A percentile compares a stretch with the other conserved stretches of the same genome.
Evolutionary conservation across 768 basidiomycete species (phyloP).

Genomic region (Termitomyces eurrhizus): DNA sequence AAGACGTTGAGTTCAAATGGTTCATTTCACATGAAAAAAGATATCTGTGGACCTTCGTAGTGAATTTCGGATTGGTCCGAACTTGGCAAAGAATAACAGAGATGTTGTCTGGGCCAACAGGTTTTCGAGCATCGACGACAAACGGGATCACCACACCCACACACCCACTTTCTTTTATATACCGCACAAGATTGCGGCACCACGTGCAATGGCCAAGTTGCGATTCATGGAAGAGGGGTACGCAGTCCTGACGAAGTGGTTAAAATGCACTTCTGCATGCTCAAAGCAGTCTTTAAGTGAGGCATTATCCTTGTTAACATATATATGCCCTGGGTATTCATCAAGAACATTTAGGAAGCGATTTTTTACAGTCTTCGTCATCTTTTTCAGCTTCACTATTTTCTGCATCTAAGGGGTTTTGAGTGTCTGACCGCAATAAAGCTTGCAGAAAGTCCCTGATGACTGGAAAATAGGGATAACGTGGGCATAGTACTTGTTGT

Average conservation of each 20-base stretch:
- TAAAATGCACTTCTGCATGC: neutral
- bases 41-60: neutral
- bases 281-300: neutral
- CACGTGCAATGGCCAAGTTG: neutral
- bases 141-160: neutral
- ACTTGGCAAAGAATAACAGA: neutral
- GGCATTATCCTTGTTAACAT: neutral
- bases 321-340: neutral
- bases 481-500: no score
- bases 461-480: no score
- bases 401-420: neutral
- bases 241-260: no score
- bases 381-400: no score
- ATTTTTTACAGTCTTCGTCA: neutral
- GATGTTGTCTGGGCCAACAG: neutral
- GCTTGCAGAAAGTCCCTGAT: neutral
- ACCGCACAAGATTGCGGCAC: neutral
- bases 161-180: no score
- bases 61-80: accelerated
- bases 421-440: neutral
- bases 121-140: neutral
- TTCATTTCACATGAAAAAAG: no score
- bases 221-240: neutral
- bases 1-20: no score
- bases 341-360: neutral